A percentile compares a stretch with the other conserved stretches of the same genome.
These are phyloP conservation scores for Aquanectria penicillioides DNA, from an alignment of 2,329 filamentous ascomycete genomes.

Conservation along the genomic window DNA sequence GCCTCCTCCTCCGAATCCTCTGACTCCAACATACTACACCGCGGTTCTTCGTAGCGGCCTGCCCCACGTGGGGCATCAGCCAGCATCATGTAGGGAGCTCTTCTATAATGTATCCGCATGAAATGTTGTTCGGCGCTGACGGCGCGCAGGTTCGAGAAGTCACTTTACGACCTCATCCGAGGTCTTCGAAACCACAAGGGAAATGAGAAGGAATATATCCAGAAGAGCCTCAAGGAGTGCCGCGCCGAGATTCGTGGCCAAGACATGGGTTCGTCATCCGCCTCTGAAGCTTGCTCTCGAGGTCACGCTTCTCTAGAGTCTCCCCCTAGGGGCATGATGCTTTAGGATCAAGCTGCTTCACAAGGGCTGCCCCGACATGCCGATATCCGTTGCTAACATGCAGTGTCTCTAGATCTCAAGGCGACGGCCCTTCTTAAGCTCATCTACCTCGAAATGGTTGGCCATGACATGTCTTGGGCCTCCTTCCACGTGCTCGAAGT, in stretches of 20 bases:
- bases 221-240: constrained; percentile 94
- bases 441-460: constrained; percentile 98
- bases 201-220: constrained; percentile 93
- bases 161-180: constrained; percentile 97
- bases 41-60: constrained; percentile 30
- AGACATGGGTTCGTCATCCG: constrained; percentile 79
- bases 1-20: background rate
- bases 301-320: background rate
- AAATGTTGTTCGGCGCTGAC: constrained; percentile 32
- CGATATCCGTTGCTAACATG: constrained; percentile 28
- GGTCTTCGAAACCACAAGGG: constrained; percentile 96
- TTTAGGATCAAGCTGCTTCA: too few species aligned
- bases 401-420: constrained; percentile 78
- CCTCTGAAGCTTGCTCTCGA: background rate
- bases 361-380: too few species aligned
- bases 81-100: constrained; percentile 41
- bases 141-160: constrained; percentile 93
- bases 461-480: constrained; percentile 99
- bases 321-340: background rate
- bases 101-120: background rate
- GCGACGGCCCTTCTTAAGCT: constrained; percentile 95
- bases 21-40: constrained; percentile 10
- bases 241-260: constrained; percentile 89
- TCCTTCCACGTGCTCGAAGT: constrained; percentile 98
- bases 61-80: constrained; percentile 44